Evolutionary conservation across 2,329 filamentous ascomycete species (phyloP).

Genomic region (Dothidotthia symphoricarpi): DNA sequence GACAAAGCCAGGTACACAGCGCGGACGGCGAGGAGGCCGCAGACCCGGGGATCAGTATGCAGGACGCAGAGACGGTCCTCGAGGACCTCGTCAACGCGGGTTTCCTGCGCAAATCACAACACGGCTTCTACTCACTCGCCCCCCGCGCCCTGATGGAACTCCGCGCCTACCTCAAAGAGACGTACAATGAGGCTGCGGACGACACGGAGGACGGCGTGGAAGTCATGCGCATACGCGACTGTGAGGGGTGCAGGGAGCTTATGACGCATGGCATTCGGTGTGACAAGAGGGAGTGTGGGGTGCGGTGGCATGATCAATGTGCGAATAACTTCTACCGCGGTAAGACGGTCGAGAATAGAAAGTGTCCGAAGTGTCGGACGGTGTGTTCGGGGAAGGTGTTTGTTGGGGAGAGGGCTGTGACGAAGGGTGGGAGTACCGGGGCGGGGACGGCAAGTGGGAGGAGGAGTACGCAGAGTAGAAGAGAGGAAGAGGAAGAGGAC

Average conservation of each 20-base stretch:
- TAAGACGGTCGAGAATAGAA: conserved; percentile 14
- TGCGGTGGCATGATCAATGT: conserved; percentile 38
- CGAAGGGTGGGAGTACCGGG: conserved; percentile 8
- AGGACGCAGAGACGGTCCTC: conserved; percentile 73
- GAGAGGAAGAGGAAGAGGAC: neutral
- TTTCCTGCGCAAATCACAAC: conserved; percentile 76
- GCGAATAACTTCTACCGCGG: conserved; percentile 32
- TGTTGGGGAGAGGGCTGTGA: conserved; percentile 36
- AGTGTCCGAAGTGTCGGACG: conserved; percentile 34
- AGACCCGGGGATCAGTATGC: conserved; percentile 63
- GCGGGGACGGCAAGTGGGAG: conserved; percentile 5
- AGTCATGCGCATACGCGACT: conserved; percentile 72
- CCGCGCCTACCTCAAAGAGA: conserved; percentile 76
- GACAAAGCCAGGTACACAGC: conserved; percentile 29
- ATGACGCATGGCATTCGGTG: conserved; percentile 62
- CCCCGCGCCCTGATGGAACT: conserved; percentile 82
- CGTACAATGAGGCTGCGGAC: conserved; percentile 73
- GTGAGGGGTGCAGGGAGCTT: conserved; percentile 84
- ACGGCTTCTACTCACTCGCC: conserved; percentile 72
- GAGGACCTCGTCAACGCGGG: conserved; percentile 69
- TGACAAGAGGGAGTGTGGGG: conserved; percentile 27
- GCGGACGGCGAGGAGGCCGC: conserved; percentile 19
- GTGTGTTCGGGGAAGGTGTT: conserved; percentile 53
- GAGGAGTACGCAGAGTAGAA: conserved; percentile 1
- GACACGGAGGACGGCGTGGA: conserved; percentile 52